These are phyloP conservation scores for Paramecium sonneborni DNA, from an alignment of 73 alveolate species.

Conservation along the genomic window DNA sequence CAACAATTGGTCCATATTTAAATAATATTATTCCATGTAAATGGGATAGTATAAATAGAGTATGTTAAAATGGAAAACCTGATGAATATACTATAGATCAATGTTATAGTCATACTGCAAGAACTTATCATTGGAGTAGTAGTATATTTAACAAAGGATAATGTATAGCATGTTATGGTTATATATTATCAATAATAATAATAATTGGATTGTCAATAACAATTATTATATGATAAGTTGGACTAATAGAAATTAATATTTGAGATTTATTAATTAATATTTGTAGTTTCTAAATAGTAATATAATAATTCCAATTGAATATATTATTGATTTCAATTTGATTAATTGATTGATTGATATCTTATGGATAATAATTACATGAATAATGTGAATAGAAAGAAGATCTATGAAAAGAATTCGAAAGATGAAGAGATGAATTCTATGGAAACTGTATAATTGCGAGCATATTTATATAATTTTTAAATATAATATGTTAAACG, in stretches of 20 bases:
- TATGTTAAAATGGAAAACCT: neutral
- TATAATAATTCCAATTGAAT: no score
- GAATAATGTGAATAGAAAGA: neutral
- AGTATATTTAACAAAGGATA: neutral
- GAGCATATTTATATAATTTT: neutral
- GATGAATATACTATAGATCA: neutral
- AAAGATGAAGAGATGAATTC: neutral
- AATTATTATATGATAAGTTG: neutral
- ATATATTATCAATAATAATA: neutral
- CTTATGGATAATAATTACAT: neutral
- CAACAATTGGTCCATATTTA: neutral
- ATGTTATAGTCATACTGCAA: neutral
- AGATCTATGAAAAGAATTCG: no score
- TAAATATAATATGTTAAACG: conserved; percentile 48
- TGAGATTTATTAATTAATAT: no score
- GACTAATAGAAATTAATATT: no score
- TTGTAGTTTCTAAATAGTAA: no score
- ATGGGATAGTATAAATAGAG: neutral
- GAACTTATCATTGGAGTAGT: neutral
- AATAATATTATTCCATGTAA: neutral
- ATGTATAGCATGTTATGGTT: neutral
- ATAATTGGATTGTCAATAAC: neutral
- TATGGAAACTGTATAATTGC: neutral
- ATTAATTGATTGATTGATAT: neutral
- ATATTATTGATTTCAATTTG: no score